Conservation (phyloP, 768 basidiomycete species). For the Lepiota venenata region DNA sequence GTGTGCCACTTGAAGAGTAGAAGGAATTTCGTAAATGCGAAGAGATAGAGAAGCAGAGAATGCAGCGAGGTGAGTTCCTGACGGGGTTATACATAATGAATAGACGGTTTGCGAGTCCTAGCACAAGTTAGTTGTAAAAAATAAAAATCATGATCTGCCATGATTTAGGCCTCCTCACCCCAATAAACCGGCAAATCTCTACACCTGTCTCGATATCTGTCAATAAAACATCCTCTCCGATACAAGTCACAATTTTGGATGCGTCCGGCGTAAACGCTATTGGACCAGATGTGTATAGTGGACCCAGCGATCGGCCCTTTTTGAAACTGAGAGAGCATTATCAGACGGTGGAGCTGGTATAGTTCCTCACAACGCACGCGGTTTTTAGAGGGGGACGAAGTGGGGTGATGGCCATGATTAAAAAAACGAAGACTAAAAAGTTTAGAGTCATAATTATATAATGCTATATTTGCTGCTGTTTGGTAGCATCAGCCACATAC, state of each 20-base stretch:
- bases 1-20: conserved; percentile 32
- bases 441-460: too few relatives aligned
- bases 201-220: conserved; percentile 76
- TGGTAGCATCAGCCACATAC: conserved; percentile 1
- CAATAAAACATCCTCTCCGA: conserved; percentile 80
- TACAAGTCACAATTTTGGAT: conserved; percentile 75
- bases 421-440: background rate
- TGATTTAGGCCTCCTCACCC: conserved; percentile 50
- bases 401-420: conserved; percentile 30
- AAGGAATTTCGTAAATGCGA: conserved; percentile 79
- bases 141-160: conserved; percentile 4
- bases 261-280: conserved; percentile 80
- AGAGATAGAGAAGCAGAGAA: conserved; percentile 82
- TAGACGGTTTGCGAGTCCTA: conserved; percentile 87
- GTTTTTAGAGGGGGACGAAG: conserved; percentile 54
- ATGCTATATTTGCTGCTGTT: conserved; percentile 10
- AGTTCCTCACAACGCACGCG: conserved; percentile 39
- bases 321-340: conserved; percentile 57
- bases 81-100: conserved; percentile 78
- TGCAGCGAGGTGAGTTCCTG: conserved; percentile 68
- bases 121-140: background rate
- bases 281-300: conserved; percentile 87
- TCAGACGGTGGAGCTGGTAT: background rate
- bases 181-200: conserved; percentile 77
- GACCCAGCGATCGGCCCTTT: conserved; percentile 67